Conservation (phyloP, 805 yeast species). For the Kodamaea jinghongensis region DNA sequence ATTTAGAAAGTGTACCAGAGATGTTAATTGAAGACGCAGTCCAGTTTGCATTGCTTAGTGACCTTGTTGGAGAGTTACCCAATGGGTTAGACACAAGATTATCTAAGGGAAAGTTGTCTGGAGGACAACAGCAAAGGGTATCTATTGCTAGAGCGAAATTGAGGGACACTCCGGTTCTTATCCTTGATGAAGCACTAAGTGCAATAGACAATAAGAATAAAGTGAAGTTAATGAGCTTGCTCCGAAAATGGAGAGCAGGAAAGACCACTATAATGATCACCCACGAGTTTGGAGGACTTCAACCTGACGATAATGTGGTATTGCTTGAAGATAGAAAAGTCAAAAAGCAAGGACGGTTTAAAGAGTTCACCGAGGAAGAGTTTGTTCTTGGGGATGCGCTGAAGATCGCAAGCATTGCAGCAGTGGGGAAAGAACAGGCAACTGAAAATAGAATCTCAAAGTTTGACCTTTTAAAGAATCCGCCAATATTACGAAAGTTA, state of each 20-base stretch:
- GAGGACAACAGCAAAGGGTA: constrained; percentile 87
- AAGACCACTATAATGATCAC: constrained; percentile 80
- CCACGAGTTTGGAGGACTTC: constrained; percentile 67
- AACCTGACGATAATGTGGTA: constrained; percentile 53
- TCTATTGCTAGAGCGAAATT: constrained; percentile 81
- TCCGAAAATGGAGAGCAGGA: constrained; percentile 59
- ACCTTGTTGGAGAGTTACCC: constrained; percentile 47
- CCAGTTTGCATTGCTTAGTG: constrained; percentile 50
- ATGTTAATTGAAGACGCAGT: constrained; percentile 41
- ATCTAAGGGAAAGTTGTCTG: constrained; percentile 57
- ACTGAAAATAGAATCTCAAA: constrained; percentile 3
- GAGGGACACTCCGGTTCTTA: constrained; percentile 68
- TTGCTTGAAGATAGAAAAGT: constrained; percentile 60
- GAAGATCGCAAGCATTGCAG: background rate
- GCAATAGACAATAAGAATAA: constrained; percentile 66
- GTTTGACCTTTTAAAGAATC: constrained; percentile 20
- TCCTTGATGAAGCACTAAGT: constrained; percentile 83
- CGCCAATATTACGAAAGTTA: constrained; percentile 22
- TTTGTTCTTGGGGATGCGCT: background rate
- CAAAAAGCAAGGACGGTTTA: constrained; percentile 11
- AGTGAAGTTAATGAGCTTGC: constrained; percentile 42
- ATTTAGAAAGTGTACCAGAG: constrained; percentile 19
- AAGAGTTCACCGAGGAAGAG: background rate
- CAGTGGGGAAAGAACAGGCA: background rate
- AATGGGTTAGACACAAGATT: constrained; percentile 55